Conservation (phyloP, 805 yeast species). For the Ogataea trehaloabstinens region DNA sequence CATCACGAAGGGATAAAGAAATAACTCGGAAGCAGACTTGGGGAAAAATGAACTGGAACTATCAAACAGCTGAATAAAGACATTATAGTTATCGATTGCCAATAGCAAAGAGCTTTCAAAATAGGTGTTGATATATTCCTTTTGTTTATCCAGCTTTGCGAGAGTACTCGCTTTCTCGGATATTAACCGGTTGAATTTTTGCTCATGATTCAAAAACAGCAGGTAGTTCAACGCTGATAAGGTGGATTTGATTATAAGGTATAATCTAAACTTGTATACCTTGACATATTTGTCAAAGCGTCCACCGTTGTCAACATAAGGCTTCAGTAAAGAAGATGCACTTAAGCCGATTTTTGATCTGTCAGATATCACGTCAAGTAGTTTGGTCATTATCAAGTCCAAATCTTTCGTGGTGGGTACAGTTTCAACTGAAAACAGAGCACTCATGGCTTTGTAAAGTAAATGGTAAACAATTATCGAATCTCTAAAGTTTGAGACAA, state of each 20-base stretch:
- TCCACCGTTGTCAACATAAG: conserved; percentile 10
- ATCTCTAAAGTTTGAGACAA: conserved; percentile 46
- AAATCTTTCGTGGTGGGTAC: conserved; percentile 34
- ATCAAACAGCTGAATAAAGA: conserved; percentile 33
- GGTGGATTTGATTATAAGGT: conserved; percentile 42
- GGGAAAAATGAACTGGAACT: conserved; percentile 27
- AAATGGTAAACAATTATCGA: conserved; percentile 46
- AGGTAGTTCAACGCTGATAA: conserved; percentile 51
- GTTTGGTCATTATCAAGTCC: conserved; percentile 27
- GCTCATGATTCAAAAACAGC: conserved; percentile 37
- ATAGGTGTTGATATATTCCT: conserved; percentile 31
- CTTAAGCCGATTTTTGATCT: conserved; percentile 28
- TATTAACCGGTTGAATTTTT: conserved; percentile 32
- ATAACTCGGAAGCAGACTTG: conserved; percentile 43
- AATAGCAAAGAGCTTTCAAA: conserved; percentile 35
- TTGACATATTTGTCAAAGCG: conserved; percentile 23
- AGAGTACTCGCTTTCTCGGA: conserved; percentile 28
- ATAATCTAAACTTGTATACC: conserved; percentile 31
- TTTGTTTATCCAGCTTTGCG: conserved; percentile 31
- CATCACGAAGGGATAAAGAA: conserved; percentile 48
- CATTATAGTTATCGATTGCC: conserved; percentile 37
- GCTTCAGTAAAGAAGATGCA: conserved; percentile 22
- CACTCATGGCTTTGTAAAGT: conserved; percentile 39
- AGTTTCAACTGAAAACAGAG: conserved; percentile 32
- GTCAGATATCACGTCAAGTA: conserved; percentile 30